These are phyloP conservation scores for Chimonanthus praecox DNA, from an alignment of 164 flowering plant species.

Conservation along the genomic window DNA sequence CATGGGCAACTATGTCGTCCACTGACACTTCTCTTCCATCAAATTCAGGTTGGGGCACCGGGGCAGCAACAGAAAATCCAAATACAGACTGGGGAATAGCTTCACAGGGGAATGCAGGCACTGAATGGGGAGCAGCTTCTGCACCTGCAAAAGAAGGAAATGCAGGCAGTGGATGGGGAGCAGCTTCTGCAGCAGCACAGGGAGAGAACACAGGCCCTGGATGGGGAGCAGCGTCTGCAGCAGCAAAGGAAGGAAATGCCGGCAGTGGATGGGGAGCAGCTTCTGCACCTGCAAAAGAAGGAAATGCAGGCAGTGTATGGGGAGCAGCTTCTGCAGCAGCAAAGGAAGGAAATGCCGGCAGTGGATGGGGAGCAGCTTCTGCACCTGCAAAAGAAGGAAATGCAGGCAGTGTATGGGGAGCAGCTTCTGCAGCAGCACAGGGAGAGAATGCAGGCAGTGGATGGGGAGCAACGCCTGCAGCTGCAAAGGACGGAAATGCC, in stretches of 20 bases:
- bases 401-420: background rate
- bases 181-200: constrained; percentile 9
- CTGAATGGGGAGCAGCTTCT: background rate
- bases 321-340: constrained; percentile 13
- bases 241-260: constrained; percentile 4
- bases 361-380: constrained; percentile 33
- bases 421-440: background rate
- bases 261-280: constrained; percentile 9
- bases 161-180: background rate
- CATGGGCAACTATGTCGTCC: background rate
- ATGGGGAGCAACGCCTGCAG: constrained; percentile 19
- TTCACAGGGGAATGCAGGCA: constrained; percentile 1
- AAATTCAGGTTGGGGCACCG: constrained; percentile 1
- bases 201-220: constrained; percentile 19
- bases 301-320: constrained; percentile 29
- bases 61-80: constrained; percentile 5
- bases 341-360: constrained; percentile 27
- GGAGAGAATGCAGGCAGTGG: constrained; percentile 3
- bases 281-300: constrained; percentile 1
- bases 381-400: constrained; percentile 10
- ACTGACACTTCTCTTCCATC: constrained; percentile 4
- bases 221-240: constrained; percentile 27
- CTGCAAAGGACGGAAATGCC: background rate
- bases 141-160: background rate
- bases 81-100: background rate